Conservation (phyloP, 768 basidiomycete genomes). For the Pholiota molesta region DNA sequence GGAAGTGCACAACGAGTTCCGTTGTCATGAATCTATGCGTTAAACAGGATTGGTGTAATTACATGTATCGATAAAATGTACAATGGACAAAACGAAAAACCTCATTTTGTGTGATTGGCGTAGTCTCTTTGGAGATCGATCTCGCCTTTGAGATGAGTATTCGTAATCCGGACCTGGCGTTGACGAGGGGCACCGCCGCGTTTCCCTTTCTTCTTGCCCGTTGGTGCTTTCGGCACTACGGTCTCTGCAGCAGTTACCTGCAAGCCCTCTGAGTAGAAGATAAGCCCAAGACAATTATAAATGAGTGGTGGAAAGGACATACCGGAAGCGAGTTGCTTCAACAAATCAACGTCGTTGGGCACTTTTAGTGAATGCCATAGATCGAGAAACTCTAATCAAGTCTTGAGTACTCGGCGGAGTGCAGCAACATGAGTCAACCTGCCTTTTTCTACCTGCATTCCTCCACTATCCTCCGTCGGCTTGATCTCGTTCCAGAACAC, state of each 20-base stretch:
- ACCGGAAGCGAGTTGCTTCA: conserved; percentile 79
- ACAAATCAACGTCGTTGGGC: conserved; percentile 83
- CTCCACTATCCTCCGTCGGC: conserved; percentile 71
- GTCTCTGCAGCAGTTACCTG: conserved; percentile 76
- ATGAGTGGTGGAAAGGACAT: conserved; percentile 15
- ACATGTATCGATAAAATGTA: conserved; percentile 4
- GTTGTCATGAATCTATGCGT: conserved; percentile 1
- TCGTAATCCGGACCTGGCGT: conserved; percentile 83
- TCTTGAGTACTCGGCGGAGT: not conserved
- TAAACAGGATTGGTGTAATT: not conserved
- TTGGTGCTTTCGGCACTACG: conserved; percentile 53
- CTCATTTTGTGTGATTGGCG: conserved; percentile 17
- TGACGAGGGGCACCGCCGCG: conserved; percentile 74
- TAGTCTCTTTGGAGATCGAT: conserved; percentile 70
- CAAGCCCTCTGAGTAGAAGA: conserved; percentile 62
- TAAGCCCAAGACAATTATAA: not conserved
- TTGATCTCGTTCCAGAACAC: conserved; percentile 93
- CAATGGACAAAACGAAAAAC: not conserved
- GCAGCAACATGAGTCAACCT: conserved; percentile 18
- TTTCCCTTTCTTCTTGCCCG: conserved; percentile 77
- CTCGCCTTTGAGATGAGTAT: conserved; percentile 83
- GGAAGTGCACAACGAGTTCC: not conserved
- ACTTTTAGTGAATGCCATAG: conserved; percentile 86
- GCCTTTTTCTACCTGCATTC: conserved; percentile 82
- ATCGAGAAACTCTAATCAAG: conserved; percentile 74